phyloP scores from a whole-genome alignment of 1,139 yeast species.

The Blastobotrys indianensis region DNA sequence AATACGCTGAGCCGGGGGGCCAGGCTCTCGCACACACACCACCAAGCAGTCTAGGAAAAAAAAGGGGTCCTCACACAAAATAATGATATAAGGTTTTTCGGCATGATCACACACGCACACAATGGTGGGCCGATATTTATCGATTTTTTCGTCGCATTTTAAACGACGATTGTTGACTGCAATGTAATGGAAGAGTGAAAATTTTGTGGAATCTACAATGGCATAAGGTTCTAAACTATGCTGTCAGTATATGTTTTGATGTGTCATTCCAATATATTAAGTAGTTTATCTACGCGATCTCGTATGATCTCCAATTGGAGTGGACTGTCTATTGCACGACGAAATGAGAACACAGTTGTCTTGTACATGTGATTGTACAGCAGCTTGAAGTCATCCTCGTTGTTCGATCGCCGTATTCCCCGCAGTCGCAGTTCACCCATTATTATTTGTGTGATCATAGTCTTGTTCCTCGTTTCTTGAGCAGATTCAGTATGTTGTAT shows the following conservation, averaged over 20 bases:
- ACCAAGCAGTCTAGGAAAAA: conserved; percentile 1
- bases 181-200: too few relatives aligned
- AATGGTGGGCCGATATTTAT: too few relatives aligned
- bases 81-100: background rate
- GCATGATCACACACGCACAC: background rate
- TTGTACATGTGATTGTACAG: conserved; percentile 27
- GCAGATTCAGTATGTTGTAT: conserved; percentile 7
- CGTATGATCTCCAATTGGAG: conserved; percentile 19
- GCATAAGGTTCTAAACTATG: too few relatives aligned
- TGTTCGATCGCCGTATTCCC: conserved; percentile 23
- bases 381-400: conserved; percentile 26
- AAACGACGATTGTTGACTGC: too few relatives aligned
- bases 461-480: conserved; percentile 13
- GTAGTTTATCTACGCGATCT: conserved; percentile 23
- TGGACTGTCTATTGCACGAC: conserved; percentile 14
- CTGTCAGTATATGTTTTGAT: too few relatives aligned
- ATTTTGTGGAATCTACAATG: too few relatives aligned
- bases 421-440: conserved; percentile 32
- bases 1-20: background rate
- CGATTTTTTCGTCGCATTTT: too few relatives aligned
- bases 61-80: conserved; percentile 1
- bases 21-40: background rate
- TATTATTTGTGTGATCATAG: conserved; percentile 28
- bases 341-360: conserved; percentile 27
- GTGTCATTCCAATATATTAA: conserved; percentile 16